Evolutionary conservation across 2,329 filamentous ascomycete species (phyloP), one percentile per base, ranked within the genome.

Genomic region (Fusarium anthophilum): DNA sequence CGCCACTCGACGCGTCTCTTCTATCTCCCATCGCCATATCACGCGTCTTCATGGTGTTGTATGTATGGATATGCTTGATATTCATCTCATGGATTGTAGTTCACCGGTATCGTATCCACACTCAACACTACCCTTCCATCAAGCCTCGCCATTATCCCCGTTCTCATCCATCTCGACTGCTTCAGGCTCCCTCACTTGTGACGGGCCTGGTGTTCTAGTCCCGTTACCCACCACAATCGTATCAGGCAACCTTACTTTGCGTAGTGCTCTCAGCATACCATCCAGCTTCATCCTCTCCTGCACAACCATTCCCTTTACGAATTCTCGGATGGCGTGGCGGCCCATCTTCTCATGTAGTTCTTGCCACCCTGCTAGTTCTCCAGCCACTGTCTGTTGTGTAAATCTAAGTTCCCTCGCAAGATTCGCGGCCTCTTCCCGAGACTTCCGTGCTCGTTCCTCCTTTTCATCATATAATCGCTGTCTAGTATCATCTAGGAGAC

Each of bases 311-410:
- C 90, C 90, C 78, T 87, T 89, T 24, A 93, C 96, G 76, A 97
- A 90, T 53, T 94, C 91, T 74, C 88, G 90, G 70, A 98, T 89
- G 35, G 94, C 93, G 66, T 89, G 89, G 69, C 91, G 86, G 3
- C 93, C 95, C 84, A 94, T 91, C 78, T 89, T 90, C 75, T 94
- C 94, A 79, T 97, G 91, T 84, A 95, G 90, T 45, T 97, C 94
- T 79, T 98, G 95, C 94, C 96, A 99, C 22, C 94, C 95, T 2
- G 96, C 96, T 63, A 99, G 83, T 84, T 99, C 96, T 4, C 91
- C 89, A 12, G 97, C 96, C 30, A 98, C 96, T 20, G 96, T 94
- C 82, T 97, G 94, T 83, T 98, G 96, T 54, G 95, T 98, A 82
- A 96, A 98, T 56, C 94, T 87, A 63, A 99, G 85, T 82, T 99